Conservation (phyloP, 1,284 basidiomycete genomes). For the Ceratorhiza oryzae-sativae region DNA sequence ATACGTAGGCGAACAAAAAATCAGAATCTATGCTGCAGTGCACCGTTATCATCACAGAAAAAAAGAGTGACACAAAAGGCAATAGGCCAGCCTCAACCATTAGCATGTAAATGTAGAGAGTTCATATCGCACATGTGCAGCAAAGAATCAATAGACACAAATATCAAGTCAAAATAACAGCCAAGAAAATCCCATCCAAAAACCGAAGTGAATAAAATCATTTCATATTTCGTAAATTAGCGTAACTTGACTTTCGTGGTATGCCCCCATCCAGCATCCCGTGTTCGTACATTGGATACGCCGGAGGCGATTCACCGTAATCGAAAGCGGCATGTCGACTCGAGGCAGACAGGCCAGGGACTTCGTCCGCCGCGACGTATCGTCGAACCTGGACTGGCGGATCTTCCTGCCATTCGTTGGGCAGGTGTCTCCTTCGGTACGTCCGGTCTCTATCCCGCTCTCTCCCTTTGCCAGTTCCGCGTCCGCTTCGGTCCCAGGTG, state of each 20-base stretch:
- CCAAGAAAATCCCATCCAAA: slow-evolving; percentile 17
- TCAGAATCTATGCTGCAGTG: slow-evolving; percentile 38
- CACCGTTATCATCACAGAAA: neutral
- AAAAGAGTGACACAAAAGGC: no score
- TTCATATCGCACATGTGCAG: slow-evolving; percentile 4
- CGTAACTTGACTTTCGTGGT: slow-evolving; percentile 31
- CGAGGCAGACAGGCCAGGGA: slow-evolving; percentile 24
- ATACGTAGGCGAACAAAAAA: slow-evolving; percentile 13
- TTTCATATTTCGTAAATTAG: slow-evolving; percentile 36
- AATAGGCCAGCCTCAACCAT: slow-evolving; percentile 24
- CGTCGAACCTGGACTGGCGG: slow-evolving; percentile 5
- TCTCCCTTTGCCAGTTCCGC: slow-evolving; percentile 26
- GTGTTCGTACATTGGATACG: slow-evolving; percentile 37
- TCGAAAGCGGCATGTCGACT: slow-evolving; percentile 25
- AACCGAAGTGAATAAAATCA: slow-evolving; percentile 11
- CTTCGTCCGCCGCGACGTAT: slow-evolving; percentile 31
- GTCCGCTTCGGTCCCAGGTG: slow-evolving; percentile 23
- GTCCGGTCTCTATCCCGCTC: slow-evolving; percentile 23
- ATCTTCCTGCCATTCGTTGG: slow-evolving; percentile 30
- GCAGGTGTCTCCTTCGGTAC: neutral
- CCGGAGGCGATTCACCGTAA: slow-evolving; percentile 28
- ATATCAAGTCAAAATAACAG: neutral
- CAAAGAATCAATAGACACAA: slow-evolving; percentile 3
- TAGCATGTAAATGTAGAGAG: neutral
- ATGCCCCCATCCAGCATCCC: slow-evolving; percentile 8